phyloP scores from a whole-genome alignment of 2,329 filamentous ascomycete species.

The Colletotrichum sp. region DNA sequence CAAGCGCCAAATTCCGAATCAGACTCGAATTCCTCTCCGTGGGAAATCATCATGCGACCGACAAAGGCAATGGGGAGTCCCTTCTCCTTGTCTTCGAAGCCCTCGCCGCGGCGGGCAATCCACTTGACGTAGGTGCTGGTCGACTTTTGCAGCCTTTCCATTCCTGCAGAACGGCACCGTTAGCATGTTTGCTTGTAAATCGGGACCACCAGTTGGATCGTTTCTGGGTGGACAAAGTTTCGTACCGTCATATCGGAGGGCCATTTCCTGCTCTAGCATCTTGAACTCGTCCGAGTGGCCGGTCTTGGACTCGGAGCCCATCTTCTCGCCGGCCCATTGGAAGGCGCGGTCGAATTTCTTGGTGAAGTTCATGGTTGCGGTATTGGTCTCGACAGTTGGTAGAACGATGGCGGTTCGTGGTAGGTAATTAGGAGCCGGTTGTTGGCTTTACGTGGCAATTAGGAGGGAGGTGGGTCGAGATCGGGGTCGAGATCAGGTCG shows the following conservation, averaged over 20 bases:
- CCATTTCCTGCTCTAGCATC: slow-evolving; percentile 88
- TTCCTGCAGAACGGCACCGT: slow-evolving; percentile 61
- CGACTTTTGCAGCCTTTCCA: slow-evolving; percentile 87
- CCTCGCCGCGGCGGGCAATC: slow-evolving; percentile 81
- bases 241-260: slow-evolving; percentile 84
- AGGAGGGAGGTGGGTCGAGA: neutral
- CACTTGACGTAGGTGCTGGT: slow-evolving; percentile 90
- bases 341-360: slow-evolving; percentile 96
- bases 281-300: slow-evolving; percentile 90
- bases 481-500: neutral
- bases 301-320: slow-evolving; percentile 91
- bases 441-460: neutral
- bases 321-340: slow-evolving; percentile 97
- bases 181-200: neutral
- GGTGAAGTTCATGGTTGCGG: slow-evolving; percentile 56
- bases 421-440: neutral
- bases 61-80: slow-evolving; percentile 79
- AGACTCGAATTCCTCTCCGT: slow-evolving; percentile 91
- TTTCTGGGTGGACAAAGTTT: neutral
- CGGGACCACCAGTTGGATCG: neutral
- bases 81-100: slow-evolving; percentile 84
- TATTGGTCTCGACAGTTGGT: neutral
- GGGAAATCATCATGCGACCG: slow-evolving; percentile 83
- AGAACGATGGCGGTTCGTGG: neutral
- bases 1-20: slow-evolving; percentile 93